These are phyloP conservation scores for Plectranthus barbatus DNA, from an alignment of 257 asterid genomes.

Conservation along the genomic window DNA sequence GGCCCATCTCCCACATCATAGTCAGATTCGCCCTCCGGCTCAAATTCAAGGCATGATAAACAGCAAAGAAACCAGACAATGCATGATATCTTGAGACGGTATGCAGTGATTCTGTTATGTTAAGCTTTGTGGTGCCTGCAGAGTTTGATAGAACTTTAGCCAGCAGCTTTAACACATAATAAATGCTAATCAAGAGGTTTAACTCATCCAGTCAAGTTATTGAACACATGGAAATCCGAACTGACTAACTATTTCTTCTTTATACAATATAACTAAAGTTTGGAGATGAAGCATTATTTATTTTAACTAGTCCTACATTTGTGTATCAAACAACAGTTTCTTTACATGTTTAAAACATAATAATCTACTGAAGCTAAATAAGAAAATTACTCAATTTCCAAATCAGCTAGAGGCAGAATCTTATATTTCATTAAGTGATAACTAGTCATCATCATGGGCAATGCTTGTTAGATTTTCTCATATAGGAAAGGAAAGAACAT, in stretches of 20 bases:
- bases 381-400: neutral
- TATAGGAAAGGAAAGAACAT: neutral
- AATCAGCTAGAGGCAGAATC: neutral
- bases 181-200: neutral
- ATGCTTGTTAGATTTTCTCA: neutral
- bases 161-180: neutral
- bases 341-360: neutral
- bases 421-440: neutral
- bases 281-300: neutral
- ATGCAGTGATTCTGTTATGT: conserved; percentile 32
- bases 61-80: conserved; percentile 64
- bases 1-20: conserved; percentile 40
- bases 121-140: conserved; percentile 44
- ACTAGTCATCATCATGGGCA: neutral
- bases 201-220: neutral
- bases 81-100: conserved; percentile 47
- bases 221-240: neutral
- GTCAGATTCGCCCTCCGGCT: conserved; percentile 46
- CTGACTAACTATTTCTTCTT: neutral
- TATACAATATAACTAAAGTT: neutral
- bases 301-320: neutral
- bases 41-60: conserved; percentile 44
- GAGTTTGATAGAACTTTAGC: neutral
- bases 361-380: neutral
- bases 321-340: neutral